Base-by-base conservation (phyloP, 2,329 filamentous ascomycete species). In the Pestalotiopsis sp. region DNA sequence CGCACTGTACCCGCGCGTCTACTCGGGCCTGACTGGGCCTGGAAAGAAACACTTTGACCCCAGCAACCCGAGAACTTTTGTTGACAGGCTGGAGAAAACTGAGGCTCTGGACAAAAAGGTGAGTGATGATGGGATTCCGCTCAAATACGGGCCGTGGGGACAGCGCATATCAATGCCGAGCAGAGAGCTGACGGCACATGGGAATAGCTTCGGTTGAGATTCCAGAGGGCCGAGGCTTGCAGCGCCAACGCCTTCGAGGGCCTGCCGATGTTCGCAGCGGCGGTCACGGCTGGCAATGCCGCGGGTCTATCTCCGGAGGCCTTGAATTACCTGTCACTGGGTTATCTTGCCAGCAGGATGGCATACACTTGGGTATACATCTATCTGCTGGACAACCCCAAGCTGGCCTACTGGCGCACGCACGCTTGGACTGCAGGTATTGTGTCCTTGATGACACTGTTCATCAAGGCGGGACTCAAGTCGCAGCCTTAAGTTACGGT, bases 11-110 rank as follows among this genome's bases (percentile, higher is more conserved):
- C 75, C 76, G 12, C 70, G 75, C 49, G 66, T 68, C 25, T 73
- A 73, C n/a, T 77, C 79, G 0, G 80, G 78, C 2, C 73, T 80
- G 58, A 70, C 73, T 1, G 68, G 71, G 1, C 73, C 77, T 0
- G 76, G 75, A 23, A 71, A 73, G 70, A 74, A 75, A 69, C 68
- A 72, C 67, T 77, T 77, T 71, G 76, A 77, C 71, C 61, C 56
- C 2, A 59, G 49, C 20, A 77, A 77, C 70, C 76, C 76, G 20
- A 72, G 76, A 5, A 70, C 69, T 4, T 76, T 75, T 66, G 11
- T 72, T 6, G 68, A 70, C 5, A 70, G 67, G 2, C 68, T 77
- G 36, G 74, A 74, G 45, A 73, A 70, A 49, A 70, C 73, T 13
- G 74, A 76, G 4, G 52, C 25, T 12, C 49, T 78, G 2, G 76